Base-by-base conservation (phyloP, 768 basidiomycete species). In the Infundibulicybe gibba region DNA sequence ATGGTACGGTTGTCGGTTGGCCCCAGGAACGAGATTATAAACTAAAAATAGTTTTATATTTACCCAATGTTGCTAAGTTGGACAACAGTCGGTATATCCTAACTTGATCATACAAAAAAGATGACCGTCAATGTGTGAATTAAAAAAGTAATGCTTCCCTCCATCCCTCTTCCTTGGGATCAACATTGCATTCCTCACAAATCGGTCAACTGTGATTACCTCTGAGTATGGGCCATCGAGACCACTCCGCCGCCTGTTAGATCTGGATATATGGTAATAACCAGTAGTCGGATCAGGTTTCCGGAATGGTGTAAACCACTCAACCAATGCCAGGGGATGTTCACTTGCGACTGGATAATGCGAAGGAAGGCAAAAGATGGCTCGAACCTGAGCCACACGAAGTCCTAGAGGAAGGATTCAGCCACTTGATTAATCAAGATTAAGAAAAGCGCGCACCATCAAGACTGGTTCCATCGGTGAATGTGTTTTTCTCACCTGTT, bases 351-450 rank as follows among this genome's bases (percentile, higher is more conserved):
- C 39, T 8, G 45, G 53, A 34, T 54, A 54, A 13, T 60, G 49
- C 0, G 46, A 41, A 2, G 59, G 62, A 3, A 64, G 49, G 25
- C 47, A 34, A 32, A 67, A 67, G 17, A 67, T 60, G 6, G 48
- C 56, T 11, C 49, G 47, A 6, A 64, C 56, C 42, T 61, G 60
- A 1, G 59, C 59, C 14, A 62, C 34, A 2, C 51, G 47, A 9
- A 60, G 45, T 3, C 57, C 64, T 62, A 32, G n/a, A n/a, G n/a
- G n/a, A n/a, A n/a, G n/a, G n/a, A n/a, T n/a, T n/a, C n/a, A n/a
- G n/a, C n/a, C 11, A 19, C 16, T 14, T 39, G 5, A 43, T 33
- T 17, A 20, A 31, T 14, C 11, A 20, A 38, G 21, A 35, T 10
- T 48, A 11, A 4, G 16, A 17, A 14, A 17, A 17, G n/a, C 16